Evolutionary conservation across 2,329 filamentous ascomycete species (phyloP), one percentile per base, ranked within the genome.

Genomic region (Nigrograna mackinnonii): DNA sequence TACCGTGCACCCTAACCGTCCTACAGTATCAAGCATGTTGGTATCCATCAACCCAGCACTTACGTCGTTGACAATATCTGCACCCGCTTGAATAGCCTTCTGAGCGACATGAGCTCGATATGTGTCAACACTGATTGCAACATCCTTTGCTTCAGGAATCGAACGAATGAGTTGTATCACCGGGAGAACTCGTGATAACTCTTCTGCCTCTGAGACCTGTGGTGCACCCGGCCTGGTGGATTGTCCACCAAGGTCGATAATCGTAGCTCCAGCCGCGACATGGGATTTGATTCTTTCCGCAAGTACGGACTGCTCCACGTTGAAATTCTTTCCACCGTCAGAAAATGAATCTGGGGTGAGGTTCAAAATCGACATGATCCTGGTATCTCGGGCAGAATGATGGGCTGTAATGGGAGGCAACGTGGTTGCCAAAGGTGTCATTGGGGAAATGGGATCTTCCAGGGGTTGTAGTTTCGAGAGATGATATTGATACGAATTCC

Each of bases 291-390:
- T 77, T 1, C 81, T 86, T 11, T 74, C 62, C 11, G 76, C 70
- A 19, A 94, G 76, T 19, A 72, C 55, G 18, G 67, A 48, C 2
- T 72, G 47, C 49, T 81, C 75, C 11, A 70, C 39, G 33, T 57
- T 50, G 39, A 54, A 64, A 33, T 64, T 80, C 6, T 75, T 60
- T 6, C 91, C 91, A 39, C 91, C 92, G 62, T 97, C 91, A 1
- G 92, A 97, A 74, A 99, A 99, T 7, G 92, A 97, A 71, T 99
- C 92, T 0, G 92, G 92, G 0, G 94, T 97, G 39, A 95, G 74
- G 69, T 99, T 99, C 34, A 97, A 77, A 50, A 99, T 95, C 41
- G 88, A 89, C 94, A 99, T 99, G 54, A 96, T 72, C 34, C 83
- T 82, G 0, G 92, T 96, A 39, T 73, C 37, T 21, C 61, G 55